Evolutionary conservation across 495 filamentous ascomycete species (phyloP).

Genomic region (Staphylotrichum tortipilum): DNA sequence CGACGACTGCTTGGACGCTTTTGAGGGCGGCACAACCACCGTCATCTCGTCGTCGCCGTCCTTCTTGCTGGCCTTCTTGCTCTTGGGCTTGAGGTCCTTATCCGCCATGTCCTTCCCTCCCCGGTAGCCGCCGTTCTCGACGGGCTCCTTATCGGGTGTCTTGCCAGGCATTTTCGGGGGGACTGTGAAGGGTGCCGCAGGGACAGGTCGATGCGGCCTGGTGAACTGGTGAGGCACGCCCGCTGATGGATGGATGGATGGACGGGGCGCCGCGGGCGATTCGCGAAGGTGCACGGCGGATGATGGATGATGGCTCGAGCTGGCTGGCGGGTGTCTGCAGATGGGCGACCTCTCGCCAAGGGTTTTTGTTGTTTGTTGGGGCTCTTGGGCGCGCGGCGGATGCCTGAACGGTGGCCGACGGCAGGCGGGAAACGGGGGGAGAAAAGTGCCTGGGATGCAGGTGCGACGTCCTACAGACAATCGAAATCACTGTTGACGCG

Average conservation of each 20-base stretch:
- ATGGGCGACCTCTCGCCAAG: slow-evolving; percentile 5
- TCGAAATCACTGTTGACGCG: background rate
- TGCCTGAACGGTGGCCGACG: background rate
- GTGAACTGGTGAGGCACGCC: slow-evolving; percentile 15
- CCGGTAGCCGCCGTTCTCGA: slow-evolving; percentile 67
- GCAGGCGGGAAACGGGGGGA: background rate
- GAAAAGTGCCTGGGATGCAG: background rate
- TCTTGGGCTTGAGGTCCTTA: slow-evolving; percentile 59
- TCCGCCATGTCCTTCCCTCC: slow-evolving; percentile 75
- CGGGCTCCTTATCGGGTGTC: slow-evolving; percentile 63
- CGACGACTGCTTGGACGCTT: slow-evolving; percentile 55
- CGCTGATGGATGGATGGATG: slow-evolving; percentile 14
- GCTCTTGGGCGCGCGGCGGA: background rate
- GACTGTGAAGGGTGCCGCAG: background rate
- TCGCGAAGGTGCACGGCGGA: too few relatives aligned
- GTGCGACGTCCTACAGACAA: background rate
- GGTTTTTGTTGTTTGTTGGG: slow-evolving; percentile 7
- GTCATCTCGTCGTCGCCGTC: slow-evolving; percentile 71
- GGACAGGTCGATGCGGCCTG: slow-evolving; percentile 7
- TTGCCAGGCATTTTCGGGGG: slow-evolving; percentile 48
- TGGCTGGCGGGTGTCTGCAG: slow-evolving; percentile 12
- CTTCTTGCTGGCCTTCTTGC: slow-evolving; percentile 52
- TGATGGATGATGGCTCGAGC: slow-evolving; percentile 16
- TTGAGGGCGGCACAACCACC: slow-evolving; percentile 73
- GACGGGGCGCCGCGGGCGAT: too few relatives aligned